Evolutionary conservation across 225 moss, liverwort and hornwort species (phyloP).

Genomic region (Polytrichum formosum): DNA sequence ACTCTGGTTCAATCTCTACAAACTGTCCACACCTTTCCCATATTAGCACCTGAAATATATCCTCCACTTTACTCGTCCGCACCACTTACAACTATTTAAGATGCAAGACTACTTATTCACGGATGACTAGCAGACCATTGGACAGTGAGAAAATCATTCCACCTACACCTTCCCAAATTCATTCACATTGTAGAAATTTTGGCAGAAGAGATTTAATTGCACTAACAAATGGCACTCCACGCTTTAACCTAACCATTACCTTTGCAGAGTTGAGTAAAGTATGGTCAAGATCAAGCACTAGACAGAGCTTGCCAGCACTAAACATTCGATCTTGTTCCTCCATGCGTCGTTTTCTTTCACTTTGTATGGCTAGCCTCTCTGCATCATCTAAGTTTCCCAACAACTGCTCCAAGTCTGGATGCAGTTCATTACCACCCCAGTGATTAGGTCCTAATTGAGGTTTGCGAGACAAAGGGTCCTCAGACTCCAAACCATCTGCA

Average conservation of each 20-base stretch:
- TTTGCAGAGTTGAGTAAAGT: conserved; percentile 96
- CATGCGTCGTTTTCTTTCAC: conserved; percentile 89
- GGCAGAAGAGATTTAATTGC: neutral
- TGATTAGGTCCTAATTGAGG: conserved; percentile 72
- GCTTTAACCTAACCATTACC: conserved; percentile 33
- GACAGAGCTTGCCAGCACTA: conserved; percentile 89
- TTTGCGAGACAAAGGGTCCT: conserved; percentile 55
- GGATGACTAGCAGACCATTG: neutral
- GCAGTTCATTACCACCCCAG: conserved; percentile 87
- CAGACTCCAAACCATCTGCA: conserved; percentile 25
- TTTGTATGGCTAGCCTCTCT: conserved; percentile 71
- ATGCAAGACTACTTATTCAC: too few relatives aligned
- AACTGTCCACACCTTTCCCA: conserved; percentile 47
- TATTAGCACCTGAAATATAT: too few relatives aligned
- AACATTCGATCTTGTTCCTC: conserved; percentile 99
- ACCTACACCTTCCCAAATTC: too few relatives aligned
- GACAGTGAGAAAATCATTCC: neutral
- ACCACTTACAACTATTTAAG: too few relatives aligned
- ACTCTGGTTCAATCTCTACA: conserved; percentile 95
- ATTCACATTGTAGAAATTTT: neutral
- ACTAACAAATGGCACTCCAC: neutral
- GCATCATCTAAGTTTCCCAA: conserved; percentile 65
- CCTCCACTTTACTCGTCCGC: too few relatives aligned
- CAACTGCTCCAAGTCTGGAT: conserved; percentile 77
- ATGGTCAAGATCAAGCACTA: conserved; percentile 96